Conservation (phyloP, 805 yeast genomes). For the Komagataella ulmi region DNA sequence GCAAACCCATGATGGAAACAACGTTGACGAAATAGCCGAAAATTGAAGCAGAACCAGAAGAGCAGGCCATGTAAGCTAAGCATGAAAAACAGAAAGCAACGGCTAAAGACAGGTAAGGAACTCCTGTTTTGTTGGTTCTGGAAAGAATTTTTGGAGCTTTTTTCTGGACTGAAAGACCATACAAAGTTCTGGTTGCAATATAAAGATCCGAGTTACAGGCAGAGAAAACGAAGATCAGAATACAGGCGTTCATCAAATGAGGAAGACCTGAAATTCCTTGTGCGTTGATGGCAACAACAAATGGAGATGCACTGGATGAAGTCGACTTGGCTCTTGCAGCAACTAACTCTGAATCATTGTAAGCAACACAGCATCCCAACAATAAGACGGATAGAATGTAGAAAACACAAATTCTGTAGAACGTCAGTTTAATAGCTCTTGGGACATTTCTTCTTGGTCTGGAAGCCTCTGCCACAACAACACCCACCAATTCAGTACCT, state of each 20-base stretch:
- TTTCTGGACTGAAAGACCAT: constrained; percentile 60
- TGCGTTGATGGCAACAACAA: constrained; percentile 65
- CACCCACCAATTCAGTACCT: constrained; percentile 37
- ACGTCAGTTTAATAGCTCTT: constrained; percentile 37
- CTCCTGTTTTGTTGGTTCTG: constrained; percentile 54
- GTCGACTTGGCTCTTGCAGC: constrained; percentile 33
- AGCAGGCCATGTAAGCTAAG: constrained; percentile 59
- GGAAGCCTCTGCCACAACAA: constrained; percentile 32
- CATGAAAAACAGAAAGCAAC: constrained; percentile 41
- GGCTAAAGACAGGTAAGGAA: constrained; percentile 47
- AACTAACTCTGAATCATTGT: constrained; percentile 28
- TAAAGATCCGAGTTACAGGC: constrained; percentile 75
- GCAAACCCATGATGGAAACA: constrained; percentile 61
- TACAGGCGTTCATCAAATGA: constrained; percentile 65
- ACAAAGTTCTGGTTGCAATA: constrained; percentile 63
- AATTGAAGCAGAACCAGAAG: constrained; percentile 39
- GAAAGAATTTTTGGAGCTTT: constrained; percentile 62
- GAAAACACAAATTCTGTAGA: constrained; percentile 39
- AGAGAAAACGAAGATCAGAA: constrained; percentile 64
- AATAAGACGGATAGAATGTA: constrained; percentile 39
- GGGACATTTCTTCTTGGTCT: constrained; percentile 37
- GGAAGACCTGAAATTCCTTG: constrained; percentile 57
- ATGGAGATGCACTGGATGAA: constrained; percentile 69
- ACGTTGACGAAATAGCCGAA: constrained; percentile 65
- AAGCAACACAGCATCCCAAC: constrained; percentile 45